Base-by-base conservation (phyloP, 768 basidiomycete species). In the Lentinus brumalis region DNA sequence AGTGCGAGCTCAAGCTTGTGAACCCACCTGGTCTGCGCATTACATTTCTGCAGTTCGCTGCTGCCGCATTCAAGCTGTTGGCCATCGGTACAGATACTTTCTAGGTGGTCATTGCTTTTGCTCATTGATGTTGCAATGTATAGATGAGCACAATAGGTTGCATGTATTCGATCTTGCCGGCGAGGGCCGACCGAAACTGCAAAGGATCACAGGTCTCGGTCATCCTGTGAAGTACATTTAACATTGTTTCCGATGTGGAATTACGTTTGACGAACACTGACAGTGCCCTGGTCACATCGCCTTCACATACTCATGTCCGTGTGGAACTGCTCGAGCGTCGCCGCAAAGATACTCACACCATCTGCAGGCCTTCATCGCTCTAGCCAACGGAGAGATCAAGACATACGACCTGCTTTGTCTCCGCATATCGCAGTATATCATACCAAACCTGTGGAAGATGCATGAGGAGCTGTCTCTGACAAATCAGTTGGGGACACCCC, bases 361-460 rank as follows among this genome's bases (percentile, higher is more conserved):
- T 4, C 14, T 18, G 1, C 53, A 84, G 78, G 73, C 77, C 15
- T 84, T 85, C 70, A 62, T 85, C 42, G 82, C 79, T 14, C 69
- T 83, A 16, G 74, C 81, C 57, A 79, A 79, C 54, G 85, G 85
- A 32, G 85, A 87, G 51, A 80, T 93, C 62, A 82, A 83, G 64
- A 87, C 88, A 3, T 94, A 87, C 69, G 93, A 95, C 70, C 66
- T 94, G n/a, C 76, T 83, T 12, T 87, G 90, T 60, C 77, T 84
- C 15, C 77, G 82, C 18, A 79, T 87, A 60, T 91, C 91, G 0
- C 78, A 81, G 11, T 92, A 89, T 66, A 78, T 76, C 16, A 82
- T 91, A 38, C 86, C 87, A 3, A 93, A 94, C 67, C 76, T 89
- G 66, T 96, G 93, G 94, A 78, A 77, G 21, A 65, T 84, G 32